Conservation (phyloP, 176 grass and related monocot genomes). For the Paspalum vaginatum region DNA sequence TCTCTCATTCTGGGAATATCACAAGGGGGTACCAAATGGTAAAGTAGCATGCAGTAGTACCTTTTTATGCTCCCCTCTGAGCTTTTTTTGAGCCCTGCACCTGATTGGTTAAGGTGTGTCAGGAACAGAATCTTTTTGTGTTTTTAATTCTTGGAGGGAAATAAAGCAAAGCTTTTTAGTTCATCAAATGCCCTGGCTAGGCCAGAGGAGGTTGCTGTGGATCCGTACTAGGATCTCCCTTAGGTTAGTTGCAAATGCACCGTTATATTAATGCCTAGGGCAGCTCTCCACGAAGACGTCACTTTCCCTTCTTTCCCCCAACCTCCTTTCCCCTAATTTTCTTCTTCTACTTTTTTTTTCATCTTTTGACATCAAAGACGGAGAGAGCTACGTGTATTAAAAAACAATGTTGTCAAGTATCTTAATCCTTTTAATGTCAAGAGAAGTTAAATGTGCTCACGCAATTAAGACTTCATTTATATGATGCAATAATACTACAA, state of each 20-base stretch:
- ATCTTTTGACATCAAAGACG: slow-evolving; percentile 28
- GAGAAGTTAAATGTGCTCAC: neutral
- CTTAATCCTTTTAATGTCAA: neutral
- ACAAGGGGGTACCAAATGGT: neutral
- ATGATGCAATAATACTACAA: neutral
- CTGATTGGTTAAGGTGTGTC: slow-evolving; percentile 46
- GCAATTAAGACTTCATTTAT: neutral
- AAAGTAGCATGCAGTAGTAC: neutral
- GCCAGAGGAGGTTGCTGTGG: slow-evolving; percentile 25
- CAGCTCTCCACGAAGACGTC: slow-evolving; percentile 41
- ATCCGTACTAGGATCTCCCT: slow-evolving; percentile 41
- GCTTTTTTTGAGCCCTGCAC: slow-evolving; percentile 37
- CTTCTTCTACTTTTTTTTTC: slow-evolving; percentile 4
- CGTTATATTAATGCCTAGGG: slow-evolving; percentile 42
- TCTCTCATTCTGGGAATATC: slow-evolving; percentile 31
- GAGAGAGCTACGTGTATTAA: neutral
- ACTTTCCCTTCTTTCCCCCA: neutral
- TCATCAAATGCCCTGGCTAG: slow-evolving; percentile 36
- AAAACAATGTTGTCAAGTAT: neutral
- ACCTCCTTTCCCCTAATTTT: neutral
- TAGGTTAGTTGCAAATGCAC: slow-evolving; percentile 56
- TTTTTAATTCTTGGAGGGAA: slow-evolving; percentile 47
- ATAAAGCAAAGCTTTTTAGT: slow-evolving; percentile 37
- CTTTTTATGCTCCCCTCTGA: slow-evolving; percentile 31
- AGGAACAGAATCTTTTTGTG: slow-evolving; percentile 24